Evolutionary conservation across 495 filamentous ascomycete species (phyloP), one percentile per base, ranked within the genome.

Genomic region (Physcia stellaris): DNA sequence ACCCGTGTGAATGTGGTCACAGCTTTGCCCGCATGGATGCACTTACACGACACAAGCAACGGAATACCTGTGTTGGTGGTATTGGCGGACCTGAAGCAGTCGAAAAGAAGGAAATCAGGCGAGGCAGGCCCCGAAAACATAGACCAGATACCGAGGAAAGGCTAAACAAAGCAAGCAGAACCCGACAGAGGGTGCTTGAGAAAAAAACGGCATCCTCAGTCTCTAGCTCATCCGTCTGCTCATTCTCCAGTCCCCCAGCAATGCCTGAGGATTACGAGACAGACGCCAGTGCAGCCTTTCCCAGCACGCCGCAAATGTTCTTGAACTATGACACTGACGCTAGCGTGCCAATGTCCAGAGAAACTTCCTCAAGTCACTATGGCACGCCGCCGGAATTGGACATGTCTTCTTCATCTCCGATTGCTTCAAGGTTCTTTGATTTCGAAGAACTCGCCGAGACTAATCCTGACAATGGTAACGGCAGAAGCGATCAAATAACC

Each of bases 21-120:
- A 80, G 76, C 35, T 96, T 96, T 53, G 86, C 86, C 11, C 71
- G 90, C 39, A 86, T 94, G 50, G 90, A 98, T 61, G 90, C 90
- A 37, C 66, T 98, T 23, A 96, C 90, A 29, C 71, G 90, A 29
- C 90, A 98, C 56, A 73, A 86, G 18, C 90, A 96, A 56, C 75
- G 90, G 6, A 88, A 86, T 22, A 90, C 90, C 78, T 98, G 90
- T 58, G 75, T 85, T 30, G 92, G 92, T 27, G 86, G 82, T 2
- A 87, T 93, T 49, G 90, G 90, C 30, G 86, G 82, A 2, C 87
- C 92, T 48, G 83, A 86, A 45, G 84, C 83, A 11, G 69, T 86
- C 35, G 73, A 83, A 15, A 79, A 80, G 48, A 80, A 80, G 45
- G 66, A 66, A 7, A 73, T 71, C 15, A 79, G 79, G 46, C 73